These are phyloP conservation scores for Sclerotinia borealis DNA, from an alignment of 2,329 filamentous ascomycete species.

Conservation along the genomic window DNA sequence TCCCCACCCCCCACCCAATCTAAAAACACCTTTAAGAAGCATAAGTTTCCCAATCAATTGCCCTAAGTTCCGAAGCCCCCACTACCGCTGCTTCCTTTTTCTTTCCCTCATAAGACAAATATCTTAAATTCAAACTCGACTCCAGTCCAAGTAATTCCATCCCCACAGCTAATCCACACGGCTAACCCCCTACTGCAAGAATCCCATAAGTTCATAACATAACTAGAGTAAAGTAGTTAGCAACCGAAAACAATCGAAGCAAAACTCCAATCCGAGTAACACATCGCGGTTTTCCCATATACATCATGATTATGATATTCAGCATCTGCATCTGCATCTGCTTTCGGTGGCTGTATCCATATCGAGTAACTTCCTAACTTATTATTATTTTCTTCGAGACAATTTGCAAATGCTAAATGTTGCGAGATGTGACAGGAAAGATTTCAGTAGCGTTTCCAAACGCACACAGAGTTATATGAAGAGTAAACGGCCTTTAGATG, in stretches of 20 bases:
- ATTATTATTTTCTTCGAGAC: slow-evolving; percentile 18
- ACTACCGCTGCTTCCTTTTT: neutral
- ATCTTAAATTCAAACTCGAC: too few relatives aligned
- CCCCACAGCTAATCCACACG: slow-evolving; percentile 30
- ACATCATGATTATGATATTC: slow-evolving; percentile 25
- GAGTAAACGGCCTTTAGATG: neutral
- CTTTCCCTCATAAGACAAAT: neutral
- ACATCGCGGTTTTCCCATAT: slow-evolving; percentile 29
- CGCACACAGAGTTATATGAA: neutral
- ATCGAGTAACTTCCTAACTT: slow-evolving; percentile 25
- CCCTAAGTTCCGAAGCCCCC: slow-evolving; percentile 25
- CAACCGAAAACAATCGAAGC: slow-evolving; percentile 30
- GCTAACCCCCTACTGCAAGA: slow-evolving; percentile 27
- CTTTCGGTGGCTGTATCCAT: slow-evolving; percentile 27
- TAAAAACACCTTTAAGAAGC: slow-evolving; percentile 29
- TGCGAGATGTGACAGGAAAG: slow-evolving; percentile 28
- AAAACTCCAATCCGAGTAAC: slow-evolving; percentile 18
- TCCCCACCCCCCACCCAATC: slow-evolving; percentile 32
- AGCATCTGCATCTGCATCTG: slow-evolving; percentile 30
- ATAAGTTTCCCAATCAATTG: slow-evolving; percentile 30
- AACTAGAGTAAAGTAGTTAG: too few relatives aligned
- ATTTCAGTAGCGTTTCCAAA: slow-evolving; percentile 26
- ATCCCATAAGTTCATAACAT: too few relatives aligned
- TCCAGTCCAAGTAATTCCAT: too few relatives aligned
- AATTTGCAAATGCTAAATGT: slow-evolving; percentile 17